Conservation (phyloP, 2,329 filamentous ascomycete genomes). For the Fusarium torulosum region DNA sequence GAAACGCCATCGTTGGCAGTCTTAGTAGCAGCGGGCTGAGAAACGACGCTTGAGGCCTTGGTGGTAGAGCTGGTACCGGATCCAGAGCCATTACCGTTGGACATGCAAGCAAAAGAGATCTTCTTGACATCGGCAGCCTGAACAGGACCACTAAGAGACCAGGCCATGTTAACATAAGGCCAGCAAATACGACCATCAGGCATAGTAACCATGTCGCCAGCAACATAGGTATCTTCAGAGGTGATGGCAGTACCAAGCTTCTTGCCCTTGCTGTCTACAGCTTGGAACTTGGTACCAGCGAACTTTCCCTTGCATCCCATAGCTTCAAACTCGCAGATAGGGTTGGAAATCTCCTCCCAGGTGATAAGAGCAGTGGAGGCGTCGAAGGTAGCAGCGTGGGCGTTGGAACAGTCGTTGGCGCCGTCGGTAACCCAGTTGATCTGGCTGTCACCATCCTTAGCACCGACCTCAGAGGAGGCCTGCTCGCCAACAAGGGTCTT, state of each 20-base stretch:
- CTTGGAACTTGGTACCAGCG: slow-evolving; percentile 70
- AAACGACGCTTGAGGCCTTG: slow-evolving; percentile 20
- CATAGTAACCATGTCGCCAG: slow-evolving; percentile 73
- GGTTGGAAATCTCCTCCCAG: slow-evolving; percentile 71
- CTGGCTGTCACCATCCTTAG: slow-evolving; percentile 67
- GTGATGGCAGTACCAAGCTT: slow-evolving; percentile 64
- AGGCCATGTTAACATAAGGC: slow-evolving; percentile 70
- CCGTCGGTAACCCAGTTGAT: slow-evolving; percentile 69
- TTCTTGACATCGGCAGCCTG: slow-evolving; percentile 50
- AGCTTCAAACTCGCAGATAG: slow-evolving; percentile 66
- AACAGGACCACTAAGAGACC: slow-evolving; percentile 53
- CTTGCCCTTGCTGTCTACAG: slow-evolving; percentile 63
- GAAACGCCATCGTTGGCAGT: slow-evolving; percentile 10
- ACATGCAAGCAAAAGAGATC: slow-evolving; percentile 67
- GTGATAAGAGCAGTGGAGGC: slow-evolving; percentile 65
- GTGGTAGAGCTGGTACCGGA: slow-evolving; percentile 1
- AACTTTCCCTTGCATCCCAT: slow-evolving; percentile 72
- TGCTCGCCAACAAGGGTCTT: slow-evolving; percentile 65
- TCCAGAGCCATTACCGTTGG: slow-evolving; percentile 31
- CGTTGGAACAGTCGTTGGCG: slow-evolving; percentile 67
- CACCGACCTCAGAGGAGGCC: slow-evolving; percentile 66
- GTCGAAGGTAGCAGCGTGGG: slow-evolving; percentile 69
- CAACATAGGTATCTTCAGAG: slow-evolving; percentile 67
- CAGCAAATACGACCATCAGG: slow-evolving; percentile 70
- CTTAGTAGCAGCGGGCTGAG: slow-evolving; percentile 28